phyloP scores from a whole-genome alignment of 495 filamentous ascomycete genomes.

The Melanomma pulvis-pyrius region DNA sequence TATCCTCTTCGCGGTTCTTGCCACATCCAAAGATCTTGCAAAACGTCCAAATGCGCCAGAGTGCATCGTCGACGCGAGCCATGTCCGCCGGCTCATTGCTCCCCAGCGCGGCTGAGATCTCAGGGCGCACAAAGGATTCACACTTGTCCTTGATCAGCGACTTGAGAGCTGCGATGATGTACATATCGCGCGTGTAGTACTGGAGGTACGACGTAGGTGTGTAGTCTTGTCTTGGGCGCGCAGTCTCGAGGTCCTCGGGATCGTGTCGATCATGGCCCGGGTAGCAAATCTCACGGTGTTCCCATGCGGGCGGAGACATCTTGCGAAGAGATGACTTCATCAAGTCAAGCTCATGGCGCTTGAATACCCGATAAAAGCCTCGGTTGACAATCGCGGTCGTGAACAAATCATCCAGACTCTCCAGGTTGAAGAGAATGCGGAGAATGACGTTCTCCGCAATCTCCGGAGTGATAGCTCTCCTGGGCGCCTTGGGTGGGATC shows the following conservation, averaged over 20 bases:
- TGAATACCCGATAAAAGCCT: slow-evolving; percentile 64
- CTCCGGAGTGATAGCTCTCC: slow-evolving; percentile 44
- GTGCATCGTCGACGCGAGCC: slow-evolving; percentile 63
- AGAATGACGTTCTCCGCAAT: slow-evolving; percentile 56
- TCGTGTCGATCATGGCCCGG: slow-evolving; percentile 56
- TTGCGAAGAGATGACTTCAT: slow-evolving; percentile 58
- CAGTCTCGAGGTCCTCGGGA: slow-evolving; percentile 48
- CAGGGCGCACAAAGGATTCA: slow-evolving; percentile 59
- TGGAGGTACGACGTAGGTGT: slow-evolving; percentile 60
- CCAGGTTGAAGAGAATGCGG: slow-evolving; percentile 54
- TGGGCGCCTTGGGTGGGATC: slow-evolving; percentile 2
- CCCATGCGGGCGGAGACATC: slow-evolving; percentile 67
- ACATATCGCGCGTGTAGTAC: slow-evolving; percentile 60
- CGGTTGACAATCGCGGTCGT: slow-evolving; percentile 58
- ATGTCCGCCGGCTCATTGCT: slow-evolving; percentile 55
- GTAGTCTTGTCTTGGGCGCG: slow-evolving; percentile 56
- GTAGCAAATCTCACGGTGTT: slow-evolving; percentile 65
- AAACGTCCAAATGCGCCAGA: slow-evolving; percentile 73
- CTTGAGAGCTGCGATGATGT: slow-evolving; percentile 62
- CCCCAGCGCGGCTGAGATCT: slow-evolving; percentile 59
- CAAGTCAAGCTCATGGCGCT: slow-evolving; percentile 59
- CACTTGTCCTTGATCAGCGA: slow-evolving; percentile 63
- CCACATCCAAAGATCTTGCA: slow-evolving; percentile 66
- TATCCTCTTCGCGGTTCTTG: slow-evolving; percentile 63
- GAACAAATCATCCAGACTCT: slow-evolving; percentile 62